Conservation (phyloP, 2,329 filamentous ascomycete species). For the Lachnellula willkommii region DNA sequence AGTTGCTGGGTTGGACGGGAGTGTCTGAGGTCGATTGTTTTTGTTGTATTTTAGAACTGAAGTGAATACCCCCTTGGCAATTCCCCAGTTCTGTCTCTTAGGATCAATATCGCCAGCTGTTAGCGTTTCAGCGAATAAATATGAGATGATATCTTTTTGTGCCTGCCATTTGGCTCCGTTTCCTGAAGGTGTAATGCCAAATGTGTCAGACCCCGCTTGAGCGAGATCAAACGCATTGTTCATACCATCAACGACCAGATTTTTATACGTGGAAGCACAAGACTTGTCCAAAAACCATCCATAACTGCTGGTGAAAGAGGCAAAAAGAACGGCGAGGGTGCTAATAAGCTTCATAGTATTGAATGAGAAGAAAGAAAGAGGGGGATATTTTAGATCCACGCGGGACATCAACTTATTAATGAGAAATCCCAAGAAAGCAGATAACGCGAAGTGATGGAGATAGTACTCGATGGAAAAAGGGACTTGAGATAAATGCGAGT, state of each 20-base stretch:
- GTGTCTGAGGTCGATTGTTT: background rate
- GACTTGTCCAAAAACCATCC: background rate
- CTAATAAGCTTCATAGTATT: background rate
- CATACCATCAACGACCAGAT: background rate
- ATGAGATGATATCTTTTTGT: background rate
- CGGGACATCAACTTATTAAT: too few relatives aligned
- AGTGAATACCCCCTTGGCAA: background rate
- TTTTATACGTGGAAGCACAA: background rate
- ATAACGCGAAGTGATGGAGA: too few relatives aligned
- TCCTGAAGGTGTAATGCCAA: background rate
- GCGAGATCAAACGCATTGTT: background rate
- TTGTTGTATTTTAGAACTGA: background rate
- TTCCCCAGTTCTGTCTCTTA: background rate
- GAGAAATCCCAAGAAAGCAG: too few relatives aligned
- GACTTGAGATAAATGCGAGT: too few relatives aligned
- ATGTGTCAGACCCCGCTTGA: background rate
- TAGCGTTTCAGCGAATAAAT: background rate
- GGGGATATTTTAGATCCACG: too few relatives aligned
- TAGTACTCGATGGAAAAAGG: too few relatives aligned
- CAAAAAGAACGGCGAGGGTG: background rate
- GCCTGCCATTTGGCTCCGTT: background rate
- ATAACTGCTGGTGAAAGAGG: background rate
- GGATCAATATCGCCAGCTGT: background rate
- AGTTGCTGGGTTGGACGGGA: too few relatives aligned
- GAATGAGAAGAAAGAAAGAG: background rate